These are phyloP conservation scores for Turnera subulata DNA, from an alignment of 345 rosid species.

Conservation along the genomic window DNA sequence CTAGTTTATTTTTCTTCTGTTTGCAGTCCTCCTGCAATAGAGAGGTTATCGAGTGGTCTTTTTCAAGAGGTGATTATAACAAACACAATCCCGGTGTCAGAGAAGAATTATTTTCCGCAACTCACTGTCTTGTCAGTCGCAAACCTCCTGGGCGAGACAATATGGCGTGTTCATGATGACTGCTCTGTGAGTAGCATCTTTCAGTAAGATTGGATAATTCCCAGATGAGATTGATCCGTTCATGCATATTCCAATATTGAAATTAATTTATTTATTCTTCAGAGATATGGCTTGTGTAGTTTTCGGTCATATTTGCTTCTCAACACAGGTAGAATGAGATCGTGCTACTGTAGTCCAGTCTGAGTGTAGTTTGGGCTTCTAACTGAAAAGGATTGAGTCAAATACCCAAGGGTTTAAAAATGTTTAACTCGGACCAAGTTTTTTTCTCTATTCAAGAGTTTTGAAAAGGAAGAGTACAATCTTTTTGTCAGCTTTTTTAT, in stretches of 20 bases:
- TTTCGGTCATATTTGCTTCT: not conserved
- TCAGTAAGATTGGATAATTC: constrained; percentile 10
- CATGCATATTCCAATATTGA: constrained; percentile 1
- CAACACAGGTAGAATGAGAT: not conserved
- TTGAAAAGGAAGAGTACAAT: too few species aligned
- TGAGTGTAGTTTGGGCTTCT: not conserved
- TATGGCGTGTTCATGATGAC: constrained; percentile 98
- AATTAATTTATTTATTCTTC: constrained; percentile 6
- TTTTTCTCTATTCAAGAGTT: not conserved
- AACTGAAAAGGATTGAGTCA: not conserved
- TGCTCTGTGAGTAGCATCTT: constrained; percentile 67
- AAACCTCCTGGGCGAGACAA: constrained; percentile 91
- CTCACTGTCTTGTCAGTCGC: constrained; percentile 90
- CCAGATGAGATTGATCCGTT: constrained; percentile 10
- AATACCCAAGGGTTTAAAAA: not conserved
- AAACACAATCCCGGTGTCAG: constrained; percentile 84
- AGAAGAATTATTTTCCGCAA: constrained; percentile 85
- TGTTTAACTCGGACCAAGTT: not conserved
- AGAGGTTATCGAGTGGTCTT: constrained; percentile 86
- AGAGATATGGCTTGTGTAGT: constrained; percentile 3
- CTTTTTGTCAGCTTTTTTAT: not conserved
- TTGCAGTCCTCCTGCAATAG: constrained; percentile 90
- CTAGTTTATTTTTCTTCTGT: constrained; percentile 7
- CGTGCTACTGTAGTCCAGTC: not conserved
- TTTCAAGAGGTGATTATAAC: constrained; percentile 97